Evolutionary conservation across 78 protist genomes (phyloP), one percentile per base, ranked within the genome.

Genomic region (Capsaspora owczarzaki): DNA sequence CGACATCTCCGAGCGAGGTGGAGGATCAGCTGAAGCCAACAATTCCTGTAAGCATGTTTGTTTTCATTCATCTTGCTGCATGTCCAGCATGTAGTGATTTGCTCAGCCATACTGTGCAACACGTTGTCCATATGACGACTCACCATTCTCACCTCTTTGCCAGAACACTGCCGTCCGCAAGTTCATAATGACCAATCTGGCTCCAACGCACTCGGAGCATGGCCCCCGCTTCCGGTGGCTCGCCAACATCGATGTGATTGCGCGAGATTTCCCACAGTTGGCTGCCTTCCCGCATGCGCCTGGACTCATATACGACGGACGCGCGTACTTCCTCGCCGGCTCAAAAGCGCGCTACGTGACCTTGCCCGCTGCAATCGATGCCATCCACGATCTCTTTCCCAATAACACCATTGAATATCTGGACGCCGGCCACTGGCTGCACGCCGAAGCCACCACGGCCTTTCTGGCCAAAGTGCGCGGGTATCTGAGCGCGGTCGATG

Each of bases 341-440:
- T 6, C 19, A 2, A 1, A 20, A 6, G 12, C 76, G 3, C 5
- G 23, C 60, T 71, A 71, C 44, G 76, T 71, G 31, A 35, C 43
- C 41, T 49, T 43, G 25, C 14, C 33, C 38, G 40, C 41, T 14
- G 33, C 4, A 1, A 4, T 8, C 3, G 60, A 43, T 0, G 22
- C 8, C 35, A 29, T 71, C 38, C 60, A 29, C 40, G 60, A 1
- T 31, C 2, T 43, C 38, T 41, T 29, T 37, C 60, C 49, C 0
- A 49, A 22, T 33, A 38, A 2, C 46, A 10, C 2, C 38, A 25
- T 22, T 2, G 40, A 5, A 37, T 14, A 14, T 8, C n/a, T 71
- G 27, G 70, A 74, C 25, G 70, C 78, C 35, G 85, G 85, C 33
- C 85, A 81, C 70, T 68, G 76, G 85, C 33, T 81, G 42, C 85